A percentile compares a stretch with the other conserved stretches of the same genome.
phyloP scores from a whole-genome alignment of 2,329 filamentous ascomycete species.

The Sordariomycetes sp. region DNA sequence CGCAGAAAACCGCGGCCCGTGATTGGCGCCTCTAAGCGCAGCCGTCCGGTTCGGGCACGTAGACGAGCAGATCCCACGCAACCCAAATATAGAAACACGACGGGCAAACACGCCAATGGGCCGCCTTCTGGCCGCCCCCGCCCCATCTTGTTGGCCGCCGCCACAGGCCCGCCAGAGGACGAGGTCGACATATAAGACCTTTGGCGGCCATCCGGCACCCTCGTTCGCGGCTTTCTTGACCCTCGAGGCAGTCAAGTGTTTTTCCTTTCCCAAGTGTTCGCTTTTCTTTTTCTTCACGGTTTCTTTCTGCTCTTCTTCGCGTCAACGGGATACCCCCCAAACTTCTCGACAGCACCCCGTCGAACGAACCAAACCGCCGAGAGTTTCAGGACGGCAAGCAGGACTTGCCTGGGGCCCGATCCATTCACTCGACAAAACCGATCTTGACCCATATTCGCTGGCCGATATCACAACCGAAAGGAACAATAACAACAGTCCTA shows the following conservation, averaged over 20 bases:
- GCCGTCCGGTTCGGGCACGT: neutral
- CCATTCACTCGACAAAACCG: neutral
- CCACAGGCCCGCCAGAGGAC: neutral
- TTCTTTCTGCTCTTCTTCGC: neutral
- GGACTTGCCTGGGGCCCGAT: conserved; percentile 1
- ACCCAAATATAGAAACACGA: conserved; percentile 4
- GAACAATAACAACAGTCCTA: neutral
- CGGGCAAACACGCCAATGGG: neutral
- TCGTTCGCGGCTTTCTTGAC: neutral
- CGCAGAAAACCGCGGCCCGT: neutral
- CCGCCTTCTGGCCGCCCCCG: neutral
- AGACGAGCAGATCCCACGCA: neutral
- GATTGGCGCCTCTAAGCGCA: conserved; percentile 3
- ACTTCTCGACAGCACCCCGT: neutral
- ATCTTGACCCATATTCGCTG: neutral
- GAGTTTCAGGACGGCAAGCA: conserved; percentile 1
- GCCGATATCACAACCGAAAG: neutral
- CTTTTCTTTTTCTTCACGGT: neutral
- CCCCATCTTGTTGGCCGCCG: neutral
- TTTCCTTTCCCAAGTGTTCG: neutral
- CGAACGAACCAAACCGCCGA: neutral
- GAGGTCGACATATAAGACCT: conserved; percentile 6
- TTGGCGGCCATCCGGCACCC: conserved; percentile 3
- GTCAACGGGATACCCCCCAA: neutral
- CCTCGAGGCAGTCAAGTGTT: conserved; percentile 1